Conservation (phyloP, 345 rosid genomes). For the Cardiospermum halicacabum region DNA sequence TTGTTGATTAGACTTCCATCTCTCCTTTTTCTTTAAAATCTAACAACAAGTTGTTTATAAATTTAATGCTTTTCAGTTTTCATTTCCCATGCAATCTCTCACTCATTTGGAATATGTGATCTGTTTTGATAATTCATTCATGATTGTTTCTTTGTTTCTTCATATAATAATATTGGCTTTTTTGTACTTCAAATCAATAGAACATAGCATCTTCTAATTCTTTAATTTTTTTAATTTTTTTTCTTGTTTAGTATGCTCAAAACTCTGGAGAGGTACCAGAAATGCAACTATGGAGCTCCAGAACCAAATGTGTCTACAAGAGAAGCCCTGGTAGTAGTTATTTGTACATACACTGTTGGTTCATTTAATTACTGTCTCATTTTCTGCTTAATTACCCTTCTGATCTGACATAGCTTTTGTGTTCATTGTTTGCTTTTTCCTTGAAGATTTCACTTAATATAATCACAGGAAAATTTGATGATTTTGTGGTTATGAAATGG, state of each 20-base stretch:
- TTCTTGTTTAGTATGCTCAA: slow-evolving; percentile 57
- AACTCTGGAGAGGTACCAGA: slow-evolving; percentile 97
- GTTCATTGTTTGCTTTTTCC: no score
- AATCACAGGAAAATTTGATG: no score
- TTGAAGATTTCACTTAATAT: no score
- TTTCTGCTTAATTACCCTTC: neutral
- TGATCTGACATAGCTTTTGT: neutral
- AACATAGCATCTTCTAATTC: no score
- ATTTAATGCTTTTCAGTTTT: no score
- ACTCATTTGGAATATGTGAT: no score
- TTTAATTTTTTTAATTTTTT: no score
- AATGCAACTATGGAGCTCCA: slow-evolving; percentile 95
- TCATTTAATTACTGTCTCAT: neutral
- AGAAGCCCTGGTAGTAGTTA: slow-evolving; percentile 68
- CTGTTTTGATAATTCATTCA: neutral
- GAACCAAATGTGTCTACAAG: slow-evolving; percentile 73
- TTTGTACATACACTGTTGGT: neutral
- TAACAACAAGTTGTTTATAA: no score
- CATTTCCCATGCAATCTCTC: neutral
- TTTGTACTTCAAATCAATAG: no score
- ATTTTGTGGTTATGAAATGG: no score
- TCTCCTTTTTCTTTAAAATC: neutral
- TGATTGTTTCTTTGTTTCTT: neutral
- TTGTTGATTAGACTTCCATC: neutral
- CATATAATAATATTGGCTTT: no score